Conservation (phyloP, 768 basidiomycete species). For the Kwoniella sp. region DNA sequence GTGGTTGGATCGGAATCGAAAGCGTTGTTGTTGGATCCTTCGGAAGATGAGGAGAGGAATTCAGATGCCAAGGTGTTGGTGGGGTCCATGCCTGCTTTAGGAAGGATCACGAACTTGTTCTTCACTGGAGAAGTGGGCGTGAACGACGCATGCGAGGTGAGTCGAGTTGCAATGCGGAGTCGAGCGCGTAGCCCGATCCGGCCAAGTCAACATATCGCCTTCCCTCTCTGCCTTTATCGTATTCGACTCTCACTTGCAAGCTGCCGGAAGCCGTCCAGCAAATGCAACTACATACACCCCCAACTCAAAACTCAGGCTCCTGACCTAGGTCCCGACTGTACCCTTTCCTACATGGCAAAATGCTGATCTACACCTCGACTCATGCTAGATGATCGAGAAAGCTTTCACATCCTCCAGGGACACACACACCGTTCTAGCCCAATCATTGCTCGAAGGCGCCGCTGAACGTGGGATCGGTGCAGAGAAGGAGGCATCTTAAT, state of each 20-base stretch:
- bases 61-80: conserved; percentile 63
- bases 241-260: no score
- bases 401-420: conserved; percentile 24
- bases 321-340: no score
- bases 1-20: no score
- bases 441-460: conserved; percentile 32
- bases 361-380: no score
- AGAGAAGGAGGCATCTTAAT: neutral
- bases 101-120: conserved; percentile 80
- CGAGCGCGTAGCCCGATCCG: neutral
- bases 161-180: conserved; percentile 38
- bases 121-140: conserved; percentile 71
- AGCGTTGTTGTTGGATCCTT: conserved; percentile 72
- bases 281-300: no score
- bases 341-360: no score
- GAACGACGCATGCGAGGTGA: conserved; percentile 64
- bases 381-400: conserved; percentile 36
- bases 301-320: no score
- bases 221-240: no score
- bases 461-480: conserved; percentile 13
- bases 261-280: no score
- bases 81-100: conserved; percentile 84
- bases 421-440: conserved; percentile 36
- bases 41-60: conserved; percentile 57
- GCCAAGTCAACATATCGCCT: neutral